These are phyloP conservation scores for Lithohypha guttulata DNA, from an alignment of 2,329 filamentous ascomycete genomes.

Conservation along the genomic window DNA sequence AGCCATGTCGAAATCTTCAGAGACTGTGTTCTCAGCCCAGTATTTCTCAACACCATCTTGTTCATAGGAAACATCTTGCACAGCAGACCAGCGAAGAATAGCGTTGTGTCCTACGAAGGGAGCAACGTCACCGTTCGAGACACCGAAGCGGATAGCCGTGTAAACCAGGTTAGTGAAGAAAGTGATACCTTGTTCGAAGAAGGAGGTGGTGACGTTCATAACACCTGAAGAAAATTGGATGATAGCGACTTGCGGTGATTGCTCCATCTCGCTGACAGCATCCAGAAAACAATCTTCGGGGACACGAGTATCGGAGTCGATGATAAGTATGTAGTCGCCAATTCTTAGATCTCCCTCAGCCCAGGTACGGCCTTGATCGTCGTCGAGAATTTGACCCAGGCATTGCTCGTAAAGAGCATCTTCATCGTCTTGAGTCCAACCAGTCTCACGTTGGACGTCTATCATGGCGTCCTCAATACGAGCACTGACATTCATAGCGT, in stretches of 20 bases:
- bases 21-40: slow-evolving; percentile 67
- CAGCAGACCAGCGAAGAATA: slow-evolving; percentile 57
- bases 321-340: slow-evolving; percentile 64
- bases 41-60: slow-evolving; percentile 51
- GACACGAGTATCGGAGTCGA: slow-evolving; percentile 60
- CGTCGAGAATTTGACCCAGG: slow-evolving; percentile 42
- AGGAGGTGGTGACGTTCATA: slow-evolving; percentile 62
- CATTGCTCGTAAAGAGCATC: slow-evolving; percentile 39
- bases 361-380: slow-evolving; percentile 45
- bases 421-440: slow-evolving; percentile 28
- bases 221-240: slow-evolving; percentile 64
- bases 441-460: slow-evolving; percentile 8
- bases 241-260: slow-evolving; percentile 58
- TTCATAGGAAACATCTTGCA: slow-evolving; percentile 49
- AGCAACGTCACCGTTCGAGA: slow-evolving; percentile 60
- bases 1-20: slow-evolving; percentile 68
- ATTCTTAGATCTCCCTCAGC: slow-evolving; percentile 78
- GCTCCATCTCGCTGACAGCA: slow-evolving; percentile 61
- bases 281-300: slow-evolving; percentile 58
- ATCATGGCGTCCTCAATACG: slow-evolving; percentile 50
- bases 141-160: slow-evolving; percentile 58
- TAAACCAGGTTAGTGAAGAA: slow-evolving; percentile 75
- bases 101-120: slow-evolving; percentile 73
- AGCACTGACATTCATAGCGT: slow-evolving; percentile 51
- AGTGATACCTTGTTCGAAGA: slow-evolving; percentile 66